Conservation (phyloP, 108 stramenopile genomes). For the Fistulifera solaris region DNA sequence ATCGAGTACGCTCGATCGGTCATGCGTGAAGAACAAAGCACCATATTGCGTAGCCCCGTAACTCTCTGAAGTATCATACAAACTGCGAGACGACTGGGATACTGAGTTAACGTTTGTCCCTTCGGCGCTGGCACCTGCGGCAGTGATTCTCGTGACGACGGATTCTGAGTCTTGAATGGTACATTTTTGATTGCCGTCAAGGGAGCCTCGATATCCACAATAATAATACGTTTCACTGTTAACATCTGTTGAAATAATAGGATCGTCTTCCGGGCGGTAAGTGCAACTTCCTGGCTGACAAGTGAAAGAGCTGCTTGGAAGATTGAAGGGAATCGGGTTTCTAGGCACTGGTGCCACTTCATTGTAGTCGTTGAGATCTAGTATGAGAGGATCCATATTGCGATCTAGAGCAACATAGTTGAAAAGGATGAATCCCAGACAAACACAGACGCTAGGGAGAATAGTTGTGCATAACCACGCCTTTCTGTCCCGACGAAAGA, state of each 20-base stretch:
- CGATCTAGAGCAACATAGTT: slow-evolving; percentile 22
- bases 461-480: slow-evolving; percentile 77
- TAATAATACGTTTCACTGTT: slow-evolving; percentile 37
- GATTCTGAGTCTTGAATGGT: slow-evolving; percentile 20
- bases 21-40: slow-evolving; percentile 50
- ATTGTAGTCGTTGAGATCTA: slow-evolving; percentile 57
- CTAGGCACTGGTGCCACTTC: slow-evolving; percentile 22
- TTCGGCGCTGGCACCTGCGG: slow-evolving; percentile 16
- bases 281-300: slow-evolving; percentile 63
- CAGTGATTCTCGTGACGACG: slow-evolving; percentile 26
- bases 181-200: slow-evolving; percentile 14
- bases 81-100: slow-evolving; percentile 15
- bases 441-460: slow-evolving; percentile 46
- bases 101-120: slow-evolving; percentile 6
- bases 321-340: slow-evolving; percentile 72
- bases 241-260: neutral
- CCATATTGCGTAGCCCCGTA: slow-evolving; percentile 47
- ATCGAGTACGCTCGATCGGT: slow-evolving; percentile 17
- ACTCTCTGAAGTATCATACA: slow-evolving; percentile 16
- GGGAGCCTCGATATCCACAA: slow-evolving; percentile 33
- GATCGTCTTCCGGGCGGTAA: slow-evolving; percentile 14
- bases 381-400: slow-evolving; percentile 27
- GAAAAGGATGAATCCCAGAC: slow-evolving; percentile 58
- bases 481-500: slow-evolving; percentile 82
- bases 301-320: slow-evolving; percentile 18